A percentile compares a stretch with the other conserved stretches of the same genome.
phyloP scores from a whole-genome alignment of 2,329 filamentous ascomycete genomes.

The Aspergillus fijiensis region DNA sequence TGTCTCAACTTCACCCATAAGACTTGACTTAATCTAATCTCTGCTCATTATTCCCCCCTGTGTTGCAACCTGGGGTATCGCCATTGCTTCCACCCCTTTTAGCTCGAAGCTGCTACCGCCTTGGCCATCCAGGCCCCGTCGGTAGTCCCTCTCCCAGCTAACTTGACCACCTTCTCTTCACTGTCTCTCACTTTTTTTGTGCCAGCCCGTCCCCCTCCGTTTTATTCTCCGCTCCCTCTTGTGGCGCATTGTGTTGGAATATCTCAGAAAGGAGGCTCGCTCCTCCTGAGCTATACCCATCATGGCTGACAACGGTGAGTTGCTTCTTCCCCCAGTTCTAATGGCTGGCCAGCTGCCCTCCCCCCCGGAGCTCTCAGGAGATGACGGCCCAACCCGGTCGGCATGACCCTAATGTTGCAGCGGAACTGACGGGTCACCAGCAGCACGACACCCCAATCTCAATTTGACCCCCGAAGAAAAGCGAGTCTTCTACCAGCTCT shows the following conservation, averaged over 20 bases:
- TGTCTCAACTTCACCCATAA: neutral
- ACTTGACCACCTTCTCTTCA: slow-evolving; percentile 22
- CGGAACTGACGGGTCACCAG: slow-evolving; percentile 29
- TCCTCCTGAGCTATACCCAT: slow-evolving; percentile 28
- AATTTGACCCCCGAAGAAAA: slow-evolving; percentile 92
- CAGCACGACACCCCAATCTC: slow-evolving; percentile 60
- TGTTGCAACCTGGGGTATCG: neutral
- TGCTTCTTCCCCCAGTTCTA: neutral
- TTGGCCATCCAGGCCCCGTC: slow-evolving; percentile 30
- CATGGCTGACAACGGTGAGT: slow-evolving; percentile 38
- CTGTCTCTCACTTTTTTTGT: slow-evolving; percentile 9
- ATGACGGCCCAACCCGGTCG: slow-evolving; percentile 21
- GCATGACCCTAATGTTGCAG: slow-evolving; percentile 11
- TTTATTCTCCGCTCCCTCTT: neutral
- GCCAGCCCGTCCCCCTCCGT: slow-evolving; percentile 12
- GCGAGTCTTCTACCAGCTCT: slow-evolving; percentile 87
- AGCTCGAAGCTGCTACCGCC: slow-evolving; percentile 20
- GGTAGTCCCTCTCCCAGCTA: slow-evolving; percentile 21
- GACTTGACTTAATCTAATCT: neutral
- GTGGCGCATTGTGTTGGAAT: slow-evolving; percentile 17
- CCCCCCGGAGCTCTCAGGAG: slow-evolving; percentile 25
- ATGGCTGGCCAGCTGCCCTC: neutral
- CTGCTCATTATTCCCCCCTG: slow-evolving; percentile 3
- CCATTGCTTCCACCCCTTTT: slow-evolving; percentile 2
- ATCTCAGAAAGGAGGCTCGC: slow-evolving; percentile 26